Base-by-base conservation (phyloP, 768 basidiomycete genomes). In the Polyporus arcularius region DNA sequence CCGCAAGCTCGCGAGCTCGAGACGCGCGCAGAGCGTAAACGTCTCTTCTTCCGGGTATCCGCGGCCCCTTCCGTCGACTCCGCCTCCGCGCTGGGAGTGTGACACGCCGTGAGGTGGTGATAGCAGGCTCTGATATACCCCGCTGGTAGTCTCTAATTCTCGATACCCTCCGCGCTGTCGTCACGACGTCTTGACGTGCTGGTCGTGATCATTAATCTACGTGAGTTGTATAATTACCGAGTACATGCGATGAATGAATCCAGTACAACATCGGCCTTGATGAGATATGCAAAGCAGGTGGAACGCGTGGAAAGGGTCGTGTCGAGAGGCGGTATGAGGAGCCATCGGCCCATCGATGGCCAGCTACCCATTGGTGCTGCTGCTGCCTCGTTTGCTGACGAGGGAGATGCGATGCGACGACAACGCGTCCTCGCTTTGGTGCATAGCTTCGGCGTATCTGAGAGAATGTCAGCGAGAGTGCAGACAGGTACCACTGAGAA, bases 391-490 rank as follows among this genome's bases (percentile, higher is more conserved):
- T 57, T 64, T 71, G 59, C 70, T 73, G 4, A 65, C 67, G 40
- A 62, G 64, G 2, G 79, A 79, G 41, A 77, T 57, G 15, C 79
- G 64, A 61, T 79, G 74, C 5, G 77, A 76, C 3, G 82, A 81
- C 70, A 78, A 68, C 4, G 80, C 79, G 57, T 83, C 82, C 65
- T 81, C 80, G 62, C 76, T 81, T 40, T 78, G 74, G 62, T 84
- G 83, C 67, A 82, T 81, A 18, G 80, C 73, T 59, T 85, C 83
- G 41, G 83, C 83, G 64, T 84, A 84, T 49, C 82, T 84, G 55
- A 50, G 5, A 41, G 32, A 4, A n/a, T 8, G n/a, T 15, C 21
- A 38, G 11, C 40, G 21, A 55, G 38, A 40, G 39, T 7, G 18
- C 18, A 26, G 4, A 8, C 15, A 8, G 39, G 26, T n/a, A 38